Conservation (phyloP, 768 basidiomycete genomes). For the Artomyces pyxidatus region DNA sequence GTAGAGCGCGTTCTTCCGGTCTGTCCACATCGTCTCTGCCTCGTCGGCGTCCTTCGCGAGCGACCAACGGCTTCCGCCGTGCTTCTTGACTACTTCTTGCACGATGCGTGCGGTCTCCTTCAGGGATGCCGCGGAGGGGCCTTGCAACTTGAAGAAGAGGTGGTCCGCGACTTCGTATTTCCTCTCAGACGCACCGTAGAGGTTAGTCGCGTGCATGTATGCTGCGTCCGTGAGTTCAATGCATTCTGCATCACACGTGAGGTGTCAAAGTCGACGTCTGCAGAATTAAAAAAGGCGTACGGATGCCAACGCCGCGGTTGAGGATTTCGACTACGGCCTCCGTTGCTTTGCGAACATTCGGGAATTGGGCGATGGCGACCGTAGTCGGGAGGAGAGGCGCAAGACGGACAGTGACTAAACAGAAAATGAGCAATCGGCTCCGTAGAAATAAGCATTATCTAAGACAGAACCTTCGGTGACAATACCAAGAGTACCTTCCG, state of each 20-base stretch:
- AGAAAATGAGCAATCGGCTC: background rate
- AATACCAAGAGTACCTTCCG: conserved; percentile 77
- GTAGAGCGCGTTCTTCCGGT: conserved; percentile 60
- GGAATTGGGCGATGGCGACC: conserved; percentile 79
- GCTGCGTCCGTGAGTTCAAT: conserved; percentile 74
- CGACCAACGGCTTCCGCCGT: conserved; percentile 62
- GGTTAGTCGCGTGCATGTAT: conserved; percentile 58
- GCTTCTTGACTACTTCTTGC: conserved; percentile 45
- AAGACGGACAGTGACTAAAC: conserved; percentile 71
- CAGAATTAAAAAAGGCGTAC: conserved; percentile 40
- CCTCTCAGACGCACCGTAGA: conserved; percentile 34
- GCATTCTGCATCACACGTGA: conserved; percentile 50
- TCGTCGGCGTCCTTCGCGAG: conserved; percentile 58
- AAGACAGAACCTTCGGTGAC: conserved; percentile 78
- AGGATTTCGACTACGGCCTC: conserved; percentile 68
- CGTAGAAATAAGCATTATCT: background rate
- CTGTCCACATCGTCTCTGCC: conserved; percentile 65
- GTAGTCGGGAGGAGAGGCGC: conserved; percentile 77
- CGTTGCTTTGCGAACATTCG: conserved; percentile 64
- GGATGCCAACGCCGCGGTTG: conserved; percentile 67
- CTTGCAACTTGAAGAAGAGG: conserved; percentile 86
- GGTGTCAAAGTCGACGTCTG: background rate
- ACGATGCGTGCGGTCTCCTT: conserved; percentile 54
- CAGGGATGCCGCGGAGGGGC: conserved; percentile 51
- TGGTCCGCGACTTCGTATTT: conserved; percentile 35